Evolutionary conservation across 805 yeast species (phyloP).

Genomic region (Yamadazyma sp.): DNA sequence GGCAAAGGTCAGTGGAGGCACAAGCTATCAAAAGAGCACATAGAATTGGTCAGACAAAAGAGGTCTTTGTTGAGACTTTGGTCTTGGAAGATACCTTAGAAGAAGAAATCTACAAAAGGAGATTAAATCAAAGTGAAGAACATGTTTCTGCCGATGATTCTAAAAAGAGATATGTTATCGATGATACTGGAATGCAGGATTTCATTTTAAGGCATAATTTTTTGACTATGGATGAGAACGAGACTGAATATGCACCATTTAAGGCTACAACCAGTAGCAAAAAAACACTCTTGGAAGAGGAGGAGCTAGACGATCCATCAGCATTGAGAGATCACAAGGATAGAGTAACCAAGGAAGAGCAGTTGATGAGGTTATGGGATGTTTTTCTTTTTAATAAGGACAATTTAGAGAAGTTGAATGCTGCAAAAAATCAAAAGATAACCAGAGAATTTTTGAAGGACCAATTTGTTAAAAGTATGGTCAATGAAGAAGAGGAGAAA

Average conservation of each 20-base stretch:
- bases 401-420: constrained; percentile 27
- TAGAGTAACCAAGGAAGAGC: constrained; percentile 1
- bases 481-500: constrained; percentile 7
- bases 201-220: constrained; percentile 52
- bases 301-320: constrained; percentile 11
- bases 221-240: constrained; percentile 25
- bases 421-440: constrained; percentile 20
- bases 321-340: constrained; percentile 12
- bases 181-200: constrained; percentile 57
- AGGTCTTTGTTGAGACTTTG: constrained; percentile 67
- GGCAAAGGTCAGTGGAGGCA: constrained; percentile 68
- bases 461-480: constrained; percentile 17
- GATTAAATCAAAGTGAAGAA: constrained; percentile 18
- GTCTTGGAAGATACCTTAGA: constrained; percentile 62
- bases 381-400: constrained; percentile 27
- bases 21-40: constrained; percentile 78
- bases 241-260: constrained; percentile 36
- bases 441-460: constrained; percentile 16
- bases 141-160: constrained; percentile 11
- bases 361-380: constrained; percentile 20
- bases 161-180: constrained; percentile 44
- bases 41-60: constrained; percentile 66
- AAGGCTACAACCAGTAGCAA: constrained; percentile 18
- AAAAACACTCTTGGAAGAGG: neutral
- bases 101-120: constrained; percentile 57